phyloP scores from a whole-genome alignment of 2,329 filamentous ascomycete genomes.

The Colletotrichum abscissum region DNA sequence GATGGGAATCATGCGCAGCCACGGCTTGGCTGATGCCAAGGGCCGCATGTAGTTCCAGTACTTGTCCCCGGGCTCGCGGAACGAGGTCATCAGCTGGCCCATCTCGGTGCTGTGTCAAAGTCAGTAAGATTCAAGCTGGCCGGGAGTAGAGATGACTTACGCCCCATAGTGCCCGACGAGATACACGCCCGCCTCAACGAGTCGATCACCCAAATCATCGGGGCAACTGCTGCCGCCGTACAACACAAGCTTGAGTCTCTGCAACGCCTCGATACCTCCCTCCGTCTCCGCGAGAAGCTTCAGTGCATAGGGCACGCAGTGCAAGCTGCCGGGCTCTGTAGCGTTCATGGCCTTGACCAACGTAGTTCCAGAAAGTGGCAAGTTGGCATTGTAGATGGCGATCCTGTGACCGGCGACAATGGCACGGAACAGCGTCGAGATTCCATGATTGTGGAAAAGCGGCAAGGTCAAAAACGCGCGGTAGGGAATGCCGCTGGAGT shows the following conservation, averaged over 20 bases:
- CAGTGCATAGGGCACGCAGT: slow-evolving; percentile 67
- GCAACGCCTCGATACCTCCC: slow-evolving; percentile 58
- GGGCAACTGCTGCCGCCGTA: slow-evolving; percentile 65
- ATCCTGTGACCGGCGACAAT: slow-evolving; percentile 58
- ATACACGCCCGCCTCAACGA: slow-evolving; percentile 60
- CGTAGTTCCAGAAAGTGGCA: slow-evolving; percentile 59
- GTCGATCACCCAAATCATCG: slow-evolving; percentile 61
- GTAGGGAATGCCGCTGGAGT: slow-evolving; percentile 54
- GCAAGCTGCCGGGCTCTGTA: slow-evolving; percentile 59
- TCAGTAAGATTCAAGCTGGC: background rate
- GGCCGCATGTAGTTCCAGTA: slow-evolving; percentile 67
- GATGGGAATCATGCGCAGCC: slow-evolving; percentile 49
- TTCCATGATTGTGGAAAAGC: slow-evolving; percentile 63
- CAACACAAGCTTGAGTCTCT: slow-evolving; percentile 56
- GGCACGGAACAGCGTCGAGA: slow-evolving; percentile 59
- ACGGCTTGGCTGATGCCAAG: slow-evolving; percentile 51
- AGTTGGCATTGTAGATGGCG: slow-evolving; percentile 58
- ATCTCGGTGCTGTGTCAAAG: slow-evolving; percentile 60
- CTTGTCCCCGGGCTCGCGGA: slow-evolving; percentile 59
- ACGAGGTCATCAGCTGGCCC: slow-evolving; percentile 67
- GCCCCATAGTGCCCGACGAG: slow-evolving; percentile 62
- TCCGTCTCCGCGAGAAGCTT: slow-evolving; percentile 66
- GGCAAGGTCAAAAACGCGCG: slow-evolving; percentile 59
- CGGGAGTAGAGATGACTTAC: slow-evolving; percentile 42
- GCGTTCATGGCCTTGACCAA: slow-evolving; percentile 53